phyloP scores from a whole-genome alignment of 768 basidiomycete species.

The Polyporus arcularius region DNA sequence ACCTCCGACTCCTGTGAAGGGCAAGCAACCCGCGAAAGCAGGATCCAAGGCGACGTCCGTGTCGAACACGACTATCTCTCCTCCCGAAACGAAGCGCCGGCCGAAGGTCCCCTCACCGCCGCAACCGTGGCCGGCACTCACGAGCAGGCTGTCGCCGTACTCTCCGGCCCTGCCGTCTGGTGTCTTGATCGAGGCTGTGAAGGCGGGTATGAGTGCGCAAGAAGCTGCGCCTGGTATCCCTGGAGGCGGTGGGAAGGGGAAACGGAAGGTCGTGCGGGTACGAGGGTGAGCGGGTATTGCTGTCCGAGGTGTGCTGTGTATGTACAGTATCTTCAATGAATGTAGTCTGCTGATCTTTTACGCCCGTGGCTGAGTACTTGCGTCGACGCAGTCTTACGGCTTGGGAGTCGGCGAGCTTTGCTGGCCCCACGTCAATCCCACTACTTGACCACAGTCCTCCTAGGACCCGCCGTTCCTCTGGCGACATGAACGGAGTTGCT shows the following conservation, averaged over 20 bases:
- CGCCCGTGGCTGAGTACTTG: neutral
- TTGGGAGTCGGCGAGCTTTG: too few species aligned
- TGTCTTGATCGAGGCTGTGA: slow-evolving; percentile 79
- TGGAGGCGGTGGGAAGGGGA: slow-evolving; percentile 59
- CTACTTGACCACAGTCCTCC: too few species aligned
- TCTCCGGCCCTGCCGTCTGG: slow-evolving; percentile 78
- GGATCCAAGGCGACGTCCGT: slow-evolving; percentile 22
- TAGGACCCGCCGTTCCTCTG: too few species aligned
- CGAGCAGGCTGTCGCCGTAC: slow-evolving; percentile 75
- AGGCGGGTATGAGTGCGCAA: slow-evolving; percentile 78
- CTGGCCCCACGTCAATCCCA: too few species aligned
- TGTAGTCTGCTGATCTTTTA: neutral
- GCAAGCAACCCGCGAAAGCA: slow-evolving; percentile 30
- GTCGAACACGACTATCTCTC: slow-evolving; percentile 26
- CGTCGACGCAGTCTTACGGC: too few species aligned
- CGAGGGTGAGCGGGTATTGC: slow-evolving; percentile 42
- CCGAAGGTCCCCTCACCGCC: slow-evolving; percentile 69
- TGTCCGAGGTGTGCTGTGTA: neutral
- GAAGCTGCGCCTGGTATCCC: slow-evolving; percentile 42
- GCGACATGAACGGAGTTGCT: too few species aligned
- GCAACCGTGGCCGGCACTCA: slow-evolving; percentile 69
- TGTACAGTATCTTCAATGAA: neutral
- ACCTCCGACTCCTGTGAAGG: slow-evolving; percentile 27
- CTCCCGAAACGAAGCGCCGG: slow-evolving; percentile 25
- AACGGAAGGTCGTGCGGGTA: slow-evolving; percentile 78